Evolutionary conservation across 805 yeast genomes (phyloP), one percentile per base, ranked within the genome.

Genomic region (Kurtzmaniella cleridarum): DNA sequence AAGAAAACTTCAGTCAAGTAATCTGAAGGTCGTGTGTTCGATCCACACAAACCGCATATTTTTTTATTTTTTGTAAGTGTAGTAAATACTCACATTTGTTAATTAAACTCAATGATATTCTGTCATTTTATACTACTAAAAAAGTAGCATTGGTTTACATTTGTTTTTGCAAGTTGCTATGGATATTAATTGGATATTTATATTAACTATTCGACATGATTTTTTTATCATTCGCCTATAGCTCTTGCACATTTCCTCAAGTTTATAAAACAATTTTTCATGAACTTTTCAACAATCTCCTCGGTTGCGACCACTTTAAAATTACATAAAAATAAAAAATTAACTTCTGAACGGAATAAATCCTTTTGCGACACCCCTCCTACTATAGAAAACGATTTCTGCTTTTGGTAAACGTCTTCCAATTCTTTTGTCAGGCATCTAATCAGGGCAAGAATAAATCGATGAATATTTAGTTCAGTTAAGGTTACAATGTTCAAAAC

Each of bases 11-110:
- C 30, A 11, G 36, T 20, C 49, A 55, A 55, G 49, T 53, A 53
- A 79, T 79, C 85, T 80, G 84, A 75, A 81, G 87, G 88, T 80
- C 85, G 81, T 78, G 86, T 78, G 86, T 81, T 81, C 87, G 82
- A 80, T 78, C 86, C 87, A 78, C 86, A 79, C 76, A 75, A 73
- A 61, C 73, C 78, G 81, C 81, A 75, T 49, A 40, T 36, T 49
- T 53, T 61, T 55, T 53, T 40, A 38, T 36, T 13, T n/a, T n/a
- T n/a, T n/a, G n/a, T n/a, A n/a, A n/a, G n/a, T n/a, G n/a, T n/a
- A n/a, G n/a, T n/a, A n/a, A n/a, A n/a, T n/a, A n/a, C n/a, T n/a
- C n/a, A n/a, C n/a, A n/a, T n/a, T n/a, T n/a, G n/a, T n/a, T n/a
- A n/a, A n/a, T n/a, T n/a, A n/a, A n/a, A n/a, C n/a, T n/a, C n/a